Percentiles rank a stretch among this genome's conserved stretches.
These are phyloP conservation scores for Cucumis melo DNA, from an alignment of 306 rosid species.

Conservation along the genomic window DNA sequence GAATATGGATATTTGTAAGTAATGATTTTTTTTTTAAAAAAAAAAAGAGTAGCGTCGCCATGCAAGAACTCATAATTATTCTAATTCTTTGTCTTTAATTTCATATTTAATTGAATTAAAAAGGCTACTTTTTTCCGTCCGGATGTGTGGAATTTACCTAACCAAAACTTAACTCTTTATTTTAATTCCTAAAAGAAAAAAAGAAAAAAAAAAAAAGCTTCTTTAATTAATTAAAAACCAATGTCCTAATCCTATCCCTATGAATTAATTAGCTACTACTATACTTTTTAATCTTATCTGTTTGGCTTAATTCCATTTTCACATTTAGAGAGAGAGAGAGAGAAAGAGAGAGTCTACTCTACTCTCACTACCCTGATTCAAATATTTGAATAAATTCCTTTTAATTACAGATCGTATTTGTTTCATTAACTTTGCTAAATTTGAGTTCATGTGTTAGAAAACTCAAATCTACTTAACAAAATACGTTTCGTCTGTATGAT, in stretches of 20 bases:
- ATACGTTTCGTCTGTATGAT: neutral
- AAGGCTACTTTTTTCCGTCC: neutral
- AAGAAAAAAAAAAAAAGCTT: neutral
- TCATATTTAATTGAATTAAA: neutral
- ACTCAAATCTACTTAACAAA: neutral
- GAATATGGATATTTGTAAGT: neutral
- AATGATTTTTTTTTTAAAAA: too few species aligned
- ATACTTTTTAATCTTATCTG: neutral
- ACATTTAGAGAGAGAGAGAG: neutral
- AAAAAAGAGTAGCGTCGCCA: neutral
- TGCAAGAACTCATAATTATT: neutral
- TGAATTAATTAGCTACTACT: neutral
- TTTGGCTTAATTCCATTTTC: neutral
- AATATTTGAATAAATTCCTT: neutral
- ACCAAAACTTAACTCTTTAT: neutral
- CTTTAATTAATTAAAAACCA: neutral
- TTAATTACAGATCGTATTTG: neutral
- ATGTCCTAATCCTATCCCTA: neutral
- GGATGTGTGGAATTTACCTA: neutral
- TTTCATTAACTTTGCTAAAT: neutral
- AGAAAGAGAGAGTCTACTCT: neutral
- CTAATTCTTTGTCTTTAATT: slow-evolving; percentile 9
- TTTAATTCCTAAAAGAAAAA: neutral
- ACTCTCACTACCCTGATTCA: neutral
- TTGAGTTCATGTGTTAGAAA: neutral